Conservation (phyloP, 2,329 filamentous ascomycete species). For the Paradendryphiella salina region DNA sequence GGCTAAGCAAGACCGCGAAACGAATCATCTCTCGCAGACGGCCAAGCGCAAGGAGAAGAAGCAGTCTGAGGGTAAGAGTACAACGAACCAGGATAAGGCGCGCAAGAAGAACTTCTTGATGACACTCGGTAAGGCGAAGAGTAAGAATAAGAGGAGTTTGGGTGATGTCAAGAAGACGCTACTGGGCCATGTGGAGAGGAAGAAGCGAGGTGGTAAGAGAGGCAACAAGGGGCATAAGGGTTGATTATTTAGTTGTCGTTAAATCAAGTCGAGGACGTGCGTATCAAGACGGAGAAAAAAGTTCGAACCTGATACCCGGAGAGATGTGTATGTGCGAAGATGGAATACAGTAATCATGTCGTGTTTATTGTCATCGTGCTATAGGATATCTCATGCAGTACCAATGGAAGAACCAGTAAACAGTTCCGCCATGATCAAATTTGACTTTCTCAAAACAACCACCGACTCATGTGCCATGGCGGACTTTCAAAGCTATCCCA, state of each 20-base stretch:
- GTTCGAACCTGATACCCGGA: no score
- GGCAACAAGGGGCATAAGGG: constrained; percentile 60
- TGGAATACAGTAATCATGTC: no score
- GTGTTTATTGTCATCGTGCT: no score
- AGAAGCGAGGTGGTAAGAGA: constrained; percentile 80
- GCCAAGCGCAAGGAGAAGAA: constrained; percentile 86
- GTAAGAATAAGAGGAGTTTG: constrained; percentile 92
- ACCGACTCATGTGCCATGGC: not conserved
- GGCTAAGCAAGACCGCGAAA: constrained; percentile 79
- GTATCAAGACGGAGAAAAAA: no score
- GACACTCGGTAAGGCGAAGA: constrained; percentile 94
- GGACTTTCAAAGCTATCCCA: not conserved
- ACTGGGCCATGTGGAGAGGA: constrained; percentile 77
- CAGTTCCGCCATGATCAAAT: not conserved
- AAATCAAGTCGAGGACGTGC: no score
- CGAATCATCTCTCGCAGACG: constrained; percentile 82
- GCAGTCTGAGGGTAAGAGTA: constrained; percentile 86
- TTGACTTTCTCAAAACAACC: not conserved
- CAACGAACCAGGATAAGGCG: constrained; percentile 95
- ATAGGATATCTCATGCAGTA: no score
- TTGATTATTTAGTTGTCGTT: no score
- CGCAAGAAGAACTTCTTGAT: constrained; percentile 98
- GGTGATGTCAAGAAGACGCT: constrained; percentile 80
- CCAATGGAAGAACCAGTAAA: not conserved
- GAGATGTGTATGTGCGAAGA: no score